These are phyloP conservation scores for Tolypocladium guangdongense DNA, from an alignment of 2,329 filamentous ascomycete species.

Conservation along the genomic window DNA sequence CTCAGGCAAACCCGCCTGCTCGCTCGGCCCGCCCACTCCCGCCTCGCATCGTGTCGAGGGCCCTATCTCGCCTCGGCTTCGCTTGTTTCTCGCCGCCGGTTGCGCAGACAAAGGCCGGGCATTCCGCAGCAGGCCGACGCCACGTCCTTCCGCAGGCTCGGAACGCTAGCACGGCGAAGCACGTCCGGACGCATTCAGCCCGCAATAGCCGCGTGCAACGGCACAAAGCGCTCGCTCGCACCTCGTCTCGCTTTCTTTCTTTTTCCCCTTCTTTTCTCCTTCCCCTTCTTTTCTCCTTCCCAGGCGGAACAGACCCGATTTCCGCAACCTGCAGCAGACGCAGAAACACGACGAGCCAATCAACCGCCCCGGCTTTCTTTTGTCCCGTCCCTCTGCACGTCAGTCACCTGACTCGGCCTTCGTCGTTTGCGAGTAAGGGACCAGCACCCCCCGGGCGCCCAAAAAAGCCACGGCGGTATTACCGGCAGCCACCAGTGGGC, in stretches of 20 bases:
- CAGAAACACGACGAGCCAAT: too few species aligned
- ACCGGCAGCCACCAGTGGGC: conserved; percentile 4
- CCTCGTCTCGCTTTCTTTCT: too few species aligned
- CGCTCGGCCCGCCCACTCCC: not conserved
- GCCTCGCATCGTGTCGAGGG: not conserved
- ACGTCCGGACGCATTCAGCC: not conserved
- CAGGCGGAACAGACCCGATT: too few species aligned
- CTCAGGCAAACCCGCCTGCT: not conserved
- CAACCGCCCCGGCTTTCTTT: too few species aligned
- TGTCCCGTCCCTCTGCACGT: not conserved
- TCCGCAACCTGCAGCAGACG: too few species aligned
- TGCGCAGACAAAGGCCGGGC: not conserved
- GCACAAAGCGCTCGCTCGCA: not conserved
- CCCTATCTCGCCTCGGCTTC: not conserved
- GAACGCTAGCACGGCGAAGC: conserved; percentile 1
- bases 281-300: too few species aligned
- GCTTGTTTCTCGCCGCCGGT: not conserved
- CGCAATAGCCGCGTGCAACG: not conserved
- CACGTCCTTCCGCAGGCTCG: conserved; percentile 8
- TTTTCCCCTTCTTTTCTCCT: too few species aligned
- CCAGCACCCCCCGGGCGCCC: not conserved
- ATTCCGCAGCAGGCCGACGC: too few species aligned
- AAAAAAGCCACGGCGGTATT: not conserved
- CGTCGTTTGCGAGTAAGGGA: too few species aligned
- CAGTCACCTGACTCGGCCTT: not conserved